Evolutionary conservation across 2,329 filamentous ascomycete species (phyloP).

Genomic region (Dryadomyces quercus-mongolicae): DNA sequence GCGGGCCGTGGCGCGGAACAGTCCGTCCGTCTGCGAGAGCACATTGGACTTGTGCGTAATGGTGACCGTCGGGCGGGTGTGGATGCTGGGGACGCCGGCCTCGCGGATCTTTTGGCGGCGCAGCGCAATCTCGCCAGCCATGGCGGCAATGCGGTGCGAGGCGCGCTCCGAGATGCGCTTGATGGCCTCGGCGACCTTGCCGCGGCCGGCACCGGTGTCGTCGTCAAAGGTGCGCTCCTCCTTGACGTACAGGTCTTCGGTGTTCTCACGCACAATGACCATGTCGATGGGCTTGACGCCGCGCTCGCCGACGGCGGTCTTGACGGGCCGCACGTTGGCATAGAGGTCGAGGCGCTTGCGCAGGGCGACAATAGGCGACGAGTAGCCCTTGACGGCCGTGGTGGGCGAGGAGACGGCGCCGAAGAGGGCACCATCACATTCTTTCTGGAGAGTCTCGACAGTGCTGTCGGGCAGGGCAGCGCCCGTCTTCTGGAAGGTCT

Average conservation of each 20-base stretch:
- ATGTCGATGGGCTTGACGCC: slow-evolving; percentile 74
- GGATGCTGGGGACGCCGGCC: slow-evolving; percentile 42
- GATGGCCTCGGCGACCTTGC: slow-evolving; percentile 90
- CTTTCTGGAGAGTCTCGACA: slow-evolving; percentile 73
- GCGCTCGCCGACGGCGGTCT: slow-evolving; percentile 55
- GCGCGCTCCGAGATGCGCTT: slow-evolving; percentile 91
- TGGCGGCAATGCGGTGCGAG: slow-evolving; percentile 73
- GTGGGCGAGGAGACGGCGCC: slow-evolving; percentile 90
- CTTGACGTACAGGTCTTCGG: slow-evolving; percentile 96
- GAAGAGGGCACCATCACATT: slow-evolving; percentile 94
- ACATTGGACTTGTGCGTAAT: slow-evolving; percentile 99
- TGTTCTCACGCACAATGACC: slow-evolving; percentile 98
- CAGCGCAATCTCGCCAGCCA: slow-evolving; percentile 89
- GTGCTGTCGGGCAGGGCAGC: slow-evolving; percentile 82
- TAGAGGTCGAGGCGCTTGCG: slow-evolving; percentile 92
- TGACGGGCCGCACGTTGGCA: slow-evolving; percentile 94
- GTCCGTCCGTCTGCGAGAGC: slow-evolving; percentile 86
- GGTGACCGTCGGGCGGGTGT: slow-evolving; percentile 66
- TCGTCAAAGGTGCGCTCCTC: slow-evolving; percentile 72
- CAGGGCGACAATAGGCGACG: slow-evolving; percentile 88
- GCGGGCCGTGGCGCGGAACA: slow-evolving; percentile 76
- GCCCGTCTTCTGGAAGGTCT: slow-evolving; percentile 84
- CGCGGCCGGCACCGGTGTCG: slow-evolving; percentile 29
- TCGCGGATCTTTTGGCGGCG: slow-evolving; percentile 70
- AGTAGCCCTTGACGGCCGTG: slow-evolving; percentile 86